Percentiles rank a stretch among this genome's conserved stretches.
These are phyloP conservation scores for Eucalyptus pauciflora DNA, from an alignment of 345 rosid genomes.

Conservation along the genomic window DNA sequence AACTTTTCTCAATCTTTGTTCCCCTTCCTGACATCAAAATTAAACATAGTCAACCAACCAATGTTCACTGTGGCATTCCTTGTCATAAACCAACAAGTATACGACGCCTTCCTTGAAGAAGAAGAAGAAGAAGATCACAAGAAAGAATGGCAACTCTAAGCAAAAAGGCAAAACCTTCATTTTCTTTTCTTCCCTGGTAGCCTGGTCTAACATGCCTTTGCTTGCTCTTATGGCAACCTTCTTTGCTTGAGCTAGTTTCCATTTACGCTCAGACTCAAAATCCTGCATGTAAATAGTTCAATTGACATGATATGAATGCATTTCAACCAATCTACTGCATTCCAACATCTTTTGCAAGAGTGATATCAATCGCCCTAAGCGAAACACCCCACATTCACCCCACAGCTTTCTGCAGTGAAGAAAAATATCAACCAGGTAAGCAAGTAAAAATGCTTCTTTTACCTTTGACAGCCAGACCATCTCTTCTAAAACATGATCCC, in stretches of 20 bases:
- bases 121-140: neutral
- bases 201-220: conserved; percentile 93
- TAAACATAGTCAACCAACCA: neutral
- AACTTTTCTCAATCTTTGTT: conserved; percentile 73
- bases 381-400: neutral
- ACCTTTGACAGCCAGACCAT: conserved; percentile 99
- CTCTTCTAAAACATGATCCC: conserved; percentile 99
- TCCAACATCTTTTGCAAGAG: neutral
- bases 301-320: conserved; percentile 10
- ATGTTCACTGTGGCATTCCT: neutral
- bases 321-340: neutral
- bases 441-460: neutral
- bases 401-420: neutral
- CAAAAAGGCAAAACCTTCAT: conserved; percentile 50
- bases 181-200: conserved; percentile 91
- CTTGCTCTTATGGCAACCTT: conserved; percentile 93
- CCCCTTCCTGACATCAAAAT: conserved; percentile 72
- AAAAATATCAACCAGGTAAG: neutral
- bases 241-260: conserved; percentile 96
- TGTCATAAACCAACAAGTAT: neutral
- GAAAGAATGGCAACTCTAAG: neutral
- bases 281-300: conserved; percentile 43
- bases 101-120: neutral
- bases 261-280: conserved; percentile 96
- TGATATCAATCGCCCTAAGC: neutral